Evolutionary conservation across 2,329 filamentous ascomycete genomes (phyloP).

Genomic region (Colletotrichum higginsianum): DNA sequence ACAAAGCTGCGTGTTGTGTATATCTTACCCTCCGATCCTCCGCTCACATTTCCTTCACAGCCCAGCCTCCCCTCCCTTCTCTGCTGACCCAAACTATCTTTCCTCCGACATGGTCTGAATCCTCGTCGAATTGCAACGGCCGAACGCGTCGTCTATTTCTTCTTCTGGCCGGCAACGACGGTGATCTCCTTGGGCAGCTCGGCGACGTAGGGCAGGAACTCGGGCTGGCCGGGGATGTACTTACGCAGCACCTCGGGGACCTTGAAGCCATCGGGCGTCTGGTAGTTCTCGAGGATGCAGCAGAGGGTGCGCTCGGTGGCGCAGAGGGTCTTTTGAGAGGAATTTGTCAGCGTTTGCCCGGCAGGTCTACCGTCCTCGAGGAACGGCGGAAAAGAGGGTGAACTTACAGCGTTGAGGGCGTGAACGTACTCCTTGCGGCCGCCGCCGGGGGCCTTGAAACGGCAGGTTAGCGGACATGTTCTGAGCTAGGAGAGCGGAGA

Average conservation of each 20-base stretch:
- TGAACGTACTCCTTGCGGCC: conserved; percentile 91
- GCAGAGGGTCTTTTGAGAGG: conserved; percentile 73
- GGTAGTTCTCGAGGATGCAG: conserved; percentile 97
- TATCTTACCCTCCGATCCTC: neutral
- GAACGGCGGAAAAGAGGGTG: conserved; percentile 68
- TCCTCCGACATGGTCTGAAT: neutral
- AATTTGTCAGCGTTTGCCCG: conserved; percentile 55
- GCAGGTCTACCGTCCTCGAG: neutral
- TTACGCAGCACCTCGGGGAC: conserved; percentile 88
- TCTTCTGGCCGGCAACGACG: conserved; percentile 50
- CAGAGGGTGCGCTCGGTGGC: conserved; percentile 94
- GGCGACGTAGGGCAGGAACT: conserved; percentile 90
- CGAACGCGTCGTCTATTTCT: conserved; percentile 39
- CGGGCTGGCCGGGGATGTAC: conserved; percentile 90
- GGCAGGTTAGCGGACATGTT: neutral
- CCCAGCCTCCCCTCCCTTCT: neutral
- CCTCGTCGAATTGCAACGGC: neutral
- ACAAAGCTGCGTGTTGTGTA: neutral
- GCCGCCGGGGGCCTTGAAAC: conserved; percentile 39
- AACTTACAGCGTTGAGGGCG: conserved; percentile 78
- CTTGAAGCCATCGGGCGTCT: conserved; percentile 87
- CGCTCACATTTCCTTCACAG: neutral
- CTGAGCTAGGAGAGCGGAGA: neutral
- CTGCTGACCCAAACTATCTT: too few species aligned
- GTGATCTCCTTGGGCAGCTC: conserved; percentile 81